Conservation (phyloP, 2,329 filamentous ascomycete species). For the Penicillium griseofulvum region DNA sequence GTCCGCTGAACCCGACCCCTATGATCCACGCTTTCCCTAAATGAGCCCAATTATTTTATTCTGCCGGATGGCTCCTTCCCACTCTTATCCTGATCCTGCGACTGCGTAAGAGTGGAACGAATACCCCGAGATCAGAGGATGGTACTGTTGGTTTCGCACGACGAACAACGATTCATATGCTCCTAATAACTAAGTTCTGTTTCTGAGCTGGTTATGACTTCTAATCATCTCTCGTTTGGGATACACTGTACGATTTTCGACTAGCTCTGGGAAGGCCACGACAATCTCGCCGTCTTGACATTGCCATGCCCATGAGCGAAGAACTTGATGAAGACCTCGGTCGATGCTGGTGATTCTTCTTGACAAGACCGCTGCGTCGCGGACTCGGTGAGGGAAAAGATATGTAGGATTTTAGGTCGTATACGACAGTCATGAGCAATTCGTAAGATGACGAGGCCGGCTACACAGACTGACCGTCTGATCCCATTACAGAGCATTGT, state of each 20-base stretch:
- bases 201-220: constrained; percentile 38
- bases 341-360: not conserved
- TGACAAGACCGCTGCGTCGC: not conserved
- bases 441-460: not conserved
- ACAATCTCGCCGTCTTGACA: constrained; percentile 27
- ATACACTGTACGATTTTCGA: constrained; percentile 34
- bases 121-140: constrained; percentile 7
- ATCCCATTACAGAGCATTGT: not conserved
- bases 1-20: constrained; percentile 42
- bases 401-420: not conserved
- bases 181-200: constrained; percentile 28
- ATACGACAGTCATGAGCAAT: not conserved
- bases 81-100: not conserved
- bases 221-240: constrained; percentile 28
- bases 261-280: constrained; percentile 22
- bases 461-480: not conserved
- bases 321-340: not conserved
- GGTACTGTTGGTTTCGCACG: constrained; percentile 35
- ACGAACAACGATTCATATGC: constrained; percentile 26
- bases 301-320: constrained; percentile 18
- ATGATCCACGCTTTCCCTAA: constrained; percentile 42
- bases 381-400: constrained; percentile 4
- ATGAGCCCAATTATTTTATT: constrained; percentile 41
- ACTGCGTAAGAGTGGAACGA: not conserved
- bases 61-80: constrained; percentile 30